Evolutionary conservation across 441 rosid species (phyloP).

Genomic region (Theobroma grandiflorum): DNA sequence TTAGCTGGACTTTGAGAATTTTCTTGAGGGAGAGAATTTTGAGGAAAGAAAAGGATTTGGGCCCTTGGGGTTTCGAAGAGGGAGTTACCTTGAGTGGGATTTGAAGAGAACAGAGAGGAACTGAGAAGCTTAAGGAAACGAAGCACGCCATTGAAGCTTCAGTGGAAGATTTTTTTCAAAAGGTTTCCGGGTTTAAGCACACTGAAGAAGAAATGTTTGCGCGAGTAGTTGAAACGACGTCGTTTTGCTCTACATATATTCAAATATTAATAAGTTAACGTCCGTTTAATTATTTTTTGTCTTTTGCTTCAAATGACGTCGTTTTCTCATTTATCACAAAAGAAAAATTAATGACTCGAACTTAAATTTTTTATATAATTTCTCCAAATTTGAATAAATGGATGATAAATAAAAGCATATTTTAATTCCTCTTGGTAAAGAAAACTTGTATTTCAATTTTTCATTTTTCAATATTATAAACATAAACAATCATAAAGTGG

Average conservation of each 20-base stretch:
- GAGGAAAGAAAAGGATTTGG: background rate
- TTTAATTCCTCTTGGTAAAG: too few relatives aligned
- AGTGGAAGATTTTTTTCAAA: background rate
- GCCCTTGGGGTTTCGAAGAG: constrained; percentile 14
- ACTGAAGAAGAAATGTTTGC: background rate
- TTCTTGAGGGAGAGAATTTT: background rate
- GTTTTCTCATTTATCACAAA: too few relatives aligned
- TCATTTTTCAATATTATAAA: too few relatives aligned
- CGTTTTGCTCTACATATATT: too few relatives aligned
- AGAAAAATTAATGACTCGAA: background rate
- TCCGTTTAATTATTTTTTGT: too few relatives aligned
- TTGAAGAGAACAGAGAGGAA: constrained; percentile 30
- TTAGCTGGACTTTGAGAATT: background rate
- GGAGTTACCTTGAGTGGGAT: constrained; percentile 33
- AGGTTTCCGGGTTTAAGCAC: constrained; percentile 14
- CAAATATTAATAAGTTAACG: too few relatives aligned
- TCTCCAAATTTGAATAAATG: background rate
- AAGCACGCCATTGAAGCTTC: constrained; percentile 41
- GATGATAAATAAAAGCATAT: background rate
- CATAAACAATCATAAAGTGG: too few relatives aligned
- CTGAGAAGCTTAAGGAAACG: constrained; percentile 31
- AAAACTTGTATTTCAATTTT: too few relatives aligned
- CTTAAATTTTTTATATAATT: background rate
- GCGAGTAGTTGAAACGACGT: background rate
- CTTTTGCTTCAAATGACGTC: too few relatives aligned